Percentiles rank a stretch among this genome's conserved stretches.
Conservation (phyloP, 129 eudicot species). For the Helianthus annuus region DNA sequence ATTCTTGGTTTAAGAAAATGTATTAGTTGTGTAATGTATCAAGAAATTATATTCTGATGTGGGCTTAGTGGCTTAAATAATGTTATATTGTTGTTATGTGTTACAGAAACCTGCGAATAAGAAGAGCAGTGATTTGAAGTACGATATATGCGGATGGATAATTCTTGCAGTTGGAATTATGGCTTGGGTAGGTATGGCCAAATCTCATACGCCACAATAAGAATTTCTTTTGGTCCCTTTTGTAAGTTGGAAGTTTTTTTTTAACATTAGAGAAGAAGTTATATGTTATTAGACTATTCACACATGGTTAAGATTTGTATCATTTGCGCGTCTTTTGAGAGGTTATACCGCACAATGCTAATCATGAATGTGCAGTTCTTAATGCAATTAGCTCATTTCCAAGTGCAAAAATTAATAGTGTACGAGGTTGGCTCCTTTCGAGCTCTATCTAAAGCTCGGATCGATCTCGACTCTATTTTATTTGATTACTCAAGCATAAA, state of each 20-base stretch:
- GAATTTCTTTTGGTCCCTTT: background rate
- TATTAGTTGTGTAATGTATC: background rate
- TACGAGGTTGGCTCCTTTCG: too few species aligned
- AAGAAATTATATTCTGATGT: background rate
- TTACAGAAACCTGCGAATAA: constrained; percentile 44
- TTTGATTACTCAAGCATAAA: too few species aligned
- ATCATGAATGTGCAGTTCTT: too few species aligned
- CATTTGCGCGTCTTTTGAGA: background rate
- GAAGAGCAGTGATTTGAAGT: constrained; percentile 51
- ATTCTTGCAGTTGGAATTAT: constrained; percentile 53
- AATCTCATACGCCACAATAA: constrained; percentile 48
- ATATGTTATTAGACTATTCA: constrained; percentile 9
- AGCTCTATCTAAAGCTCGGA: too few species aligned
- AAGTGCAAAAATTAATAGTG: too few species aligned
- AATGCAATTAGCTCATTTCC: too few species aligned
- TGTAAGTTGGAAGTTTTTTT: background rate
- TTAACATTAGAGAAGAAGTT: background rate
- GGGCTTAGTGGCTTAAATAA: constrained; percentile 1
- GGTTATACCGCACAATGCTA: background rate
- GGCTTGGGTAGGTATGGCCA: constrained; percentile 53
- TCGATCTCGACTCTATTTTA: too few species aligned
- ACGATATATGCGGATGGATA: constrained; percentile 61
- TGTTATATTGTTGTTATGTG: background rate
- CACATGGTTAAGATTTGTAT: background rate
- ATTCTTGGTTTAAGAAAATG: constrained; percentile 3